Percentiles rank a stretch among this genome's conserved stretches.
Conservation (phyloP, 1,284 basidiomycete genomes). For the Boletus hoseneyae region DNA sequence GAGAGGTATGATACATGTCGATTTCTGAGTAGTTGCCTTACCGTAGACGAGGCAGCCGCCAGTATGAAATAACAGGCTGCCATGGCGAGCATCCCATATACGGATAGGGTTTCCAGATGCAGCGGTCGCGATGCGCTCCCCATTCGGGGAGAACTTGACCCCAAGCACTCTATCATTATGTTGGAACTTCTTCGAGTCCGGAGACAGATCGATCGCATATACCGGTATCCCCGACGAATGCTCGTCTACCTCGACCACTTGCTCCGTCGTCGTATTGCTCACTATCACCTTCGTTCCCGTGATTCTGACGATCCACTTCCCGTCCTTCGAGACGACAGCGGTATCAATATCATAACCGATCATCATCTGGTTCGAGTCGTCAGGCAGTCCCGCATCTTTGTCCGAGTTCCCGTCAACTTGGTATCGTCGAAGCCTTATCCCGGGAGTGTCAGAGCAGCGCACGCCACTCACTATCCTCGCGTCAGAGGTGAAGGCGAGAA, state of each 20-base stretch:
- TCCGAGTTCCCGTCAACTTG: too few species aligned
- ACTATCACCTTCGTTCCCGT: not conserved
- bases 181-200: conserved; percentile 6
- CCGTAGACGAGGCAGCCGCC: too few species aligned
- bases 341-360: too few species aligned
- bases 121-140: not conserved
- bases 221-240: not conserved
- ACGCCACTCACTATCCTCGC: too few species aligned
- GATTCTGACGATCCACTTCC: not conserved
- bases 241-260: conserved; percentile 2
- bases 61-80: too few species aligned
- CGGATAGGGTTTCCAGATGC: not conserved
- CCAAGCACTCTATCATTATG: not conserved
- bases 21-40: too few species aligned
- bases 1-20: not conserved
- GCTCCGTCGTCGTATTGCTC: conserved; percentile 4
- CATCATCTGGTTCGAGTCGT: too few species aligned
- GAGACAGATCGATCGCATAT: conserved; percentile 8
- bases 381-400: too few species aligned
- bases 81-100: not conserved
- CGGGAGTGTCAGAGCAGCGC: too few species aligned
- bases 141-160: not conserved
- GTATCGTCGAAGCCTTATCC: too few species aligned
- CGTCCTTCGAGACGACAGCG: too few species aligned
- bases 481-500: too few species aligned